Evolutionary conservation across 192 early-diverging fungal genomes (phyloP).

Genomic region (Pilaira anomala): DNA sequence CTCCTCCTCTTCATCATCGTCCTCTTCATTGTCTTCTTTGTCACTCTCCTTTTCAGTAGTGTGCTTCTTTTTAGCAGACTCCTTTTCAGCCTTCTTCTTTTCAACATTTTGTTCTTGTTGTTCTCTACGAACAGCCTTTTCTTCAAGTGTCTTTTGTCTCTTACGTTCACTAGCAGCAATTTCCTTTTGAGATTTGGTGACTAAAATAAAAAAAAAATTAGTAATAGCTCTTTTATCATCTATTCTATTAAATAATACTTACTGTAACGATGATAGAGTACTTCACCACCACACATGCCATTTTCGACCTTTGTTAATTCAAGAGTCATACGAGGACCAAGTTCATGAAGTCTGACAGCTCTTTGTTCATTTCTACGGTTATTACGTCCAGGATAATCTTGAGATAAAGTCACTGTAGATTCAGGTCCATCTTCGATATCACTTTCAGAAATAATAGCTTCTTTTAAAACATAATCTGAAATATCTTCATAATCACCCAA

Average conservation of each 20-base stretch:
- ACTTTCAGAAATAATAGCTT: conserved; percentile 81
- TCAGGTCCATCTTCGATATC: conserved; percentile 93
- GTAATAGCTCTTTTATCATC: background rate
- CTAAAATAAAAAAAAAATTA: conserved; percentile 28
- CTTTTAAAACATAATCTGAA: conserved; percentile 84
- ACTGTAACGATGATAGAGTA: conserved; percentile 86
- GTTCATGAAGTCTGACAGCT: conserved; percentile 80
- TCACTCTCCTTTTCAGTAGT: conserved; percentile 10
- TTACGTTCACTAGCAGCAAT: conserved; percentile 59
- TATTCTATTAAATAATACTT: conserved; percentile 29
- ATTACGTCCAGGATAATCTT: conserved; percentile 75
- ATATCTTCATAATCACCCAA: conserved; percentile 83
- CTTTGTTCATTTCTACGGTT: conserved; percentile 77
- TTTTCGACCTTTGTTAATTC: conserved; percentile 83
- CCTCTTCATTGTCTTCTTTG: conserved; percentile 8
- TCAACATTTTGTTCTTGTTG: conserved; percentile 85
- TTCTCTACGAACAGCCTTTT: conserved; percentile 67
- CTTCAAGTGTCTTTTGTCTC: conserved; percentile 57
- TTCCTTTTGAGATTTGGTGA: conserved; percentile 72
- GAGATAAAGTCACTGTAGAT: conserved; percentile 76
- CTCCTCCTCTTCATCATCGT: conserved; percentile 29
- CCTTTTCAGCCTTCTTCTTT: conserved; percentile 67
- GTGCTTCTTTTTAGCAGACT: conserved; percentile 39
- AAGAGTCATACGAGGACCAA: conserved; percentile 90
- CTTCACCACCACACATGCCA: conserved; percentile 87